Evolutionary conservation across 2,329 filamentous ascomycete genomes (phyloP), one percentile per base, ranked within the genome.

Genomic region (Davidsoniella eucalypti): DNA sequence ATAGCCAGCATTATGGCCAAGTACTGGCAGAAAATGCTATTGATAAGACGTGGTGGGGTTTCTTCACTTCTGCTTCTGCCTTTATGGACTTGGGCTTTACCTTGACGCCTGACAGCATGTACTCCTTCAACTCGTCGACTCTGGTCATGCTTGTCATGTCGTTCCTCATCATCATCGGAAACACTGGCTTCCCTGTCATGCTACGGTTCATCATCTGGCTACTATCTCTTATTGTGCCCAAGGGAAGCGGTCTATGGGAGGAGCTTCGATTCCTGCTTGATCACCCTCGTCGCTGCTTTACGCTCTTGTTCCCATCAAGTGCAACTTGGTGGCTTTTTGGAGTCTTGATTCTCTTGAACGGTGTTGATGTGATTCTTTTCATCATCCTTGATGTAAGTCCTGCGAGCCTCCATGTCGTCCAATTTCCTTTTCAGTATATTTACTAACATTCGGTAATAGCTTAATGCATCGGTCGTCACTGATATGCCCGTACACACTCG

Each of bases 71-170:
- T 12, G 86, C 79, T 45, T 92, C 87, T 39, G 76, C 87, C 50
- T 95, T 98, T 65, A 95, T 90, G 65, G 90, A 98, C 67, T 67
- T 96, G n/a, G 92, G 92, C 9, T 90, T 87, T 58, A 90, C 88
- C 1, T 69, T 98, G 56, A 96, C 87, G 0, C 83, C 88, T 0
- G 85, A 96, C 65, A 95, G 87, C 57, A 95, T 98, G 87, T 74
- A 79, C 40, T 90, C 86, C 0, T 96, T 96, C 63, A 80, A 86
- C 57, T 75, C 69, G 7, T 85, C 87, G 1, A 69, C 83, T 5
- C 83, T 86, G 57, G 79, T 83, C 0, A 69, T 96, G 43, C 69
- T 95, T 18, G 61, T 92, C 41, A 78, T 87, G 65, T 78, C 79
- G 5, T 94, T 94, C 57, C 73, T 96, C 40, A 92, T 96, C 60